These are phyloP conservation scores for Blumeriella jaapii DNA, from an alignment of 2,329 filamentous ascomycete species.

Conservation along the genomic window DNA sequence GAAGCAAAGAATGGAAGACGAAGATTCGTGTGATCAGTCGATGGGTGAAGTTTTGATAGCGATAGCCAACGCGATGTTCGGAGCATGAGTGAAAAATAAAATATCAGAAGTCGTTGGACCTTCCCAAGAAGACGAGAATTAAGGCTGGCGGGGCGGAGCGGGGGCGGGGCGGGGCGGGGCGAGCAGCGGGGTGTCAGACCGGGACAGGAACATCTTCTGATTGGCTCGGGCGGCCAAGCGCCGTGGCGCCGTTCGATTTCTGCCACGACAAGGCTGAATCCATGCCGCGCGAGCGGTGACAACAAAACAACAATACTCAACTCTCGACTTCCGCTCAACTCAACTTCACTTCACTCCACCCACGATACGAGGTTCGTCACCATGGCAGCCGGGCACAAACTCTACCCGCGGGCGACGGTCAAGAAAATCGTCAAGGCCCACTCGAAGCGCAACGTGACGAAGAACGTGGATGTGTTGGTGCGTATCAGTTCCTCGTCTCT, in stretches of 20 bases:
- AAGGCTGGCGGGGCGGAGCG: not conserved
- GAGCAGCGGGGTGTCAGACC: no score
- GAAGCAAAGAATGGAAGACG: constrained; percentile 1
- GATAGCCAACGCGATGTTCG: constrained; percentile 2
- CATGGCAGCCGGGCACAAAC: constrained; percentile 45
- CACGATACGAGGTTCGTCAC: no score
- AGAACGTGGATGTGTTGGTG: constrained; percentile 78
- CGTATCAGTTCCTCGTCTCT: no score
- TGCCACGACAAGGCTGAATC: constrained; percentile 1
- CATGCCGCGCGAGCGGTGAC: not conserved
- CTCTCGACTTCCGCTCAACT: not conserved
- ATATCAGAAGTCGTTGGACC: not conserved
- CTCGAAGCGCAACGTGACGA: constrained; percentile 66
- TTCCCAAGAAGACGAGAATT: no score
- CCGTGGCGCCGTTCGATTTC: no score
- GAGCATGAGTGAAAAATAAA: constrained; percentile 5
- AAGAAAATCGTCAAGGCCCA: constrained; percentile 89
- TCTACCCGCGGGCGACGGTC: constrained; percentile 73
- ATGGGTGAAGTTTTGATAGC: not conserved
- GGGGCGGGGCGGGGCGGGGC: not conserved
- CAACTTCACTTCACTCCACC: no score
- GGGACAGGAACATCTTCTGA: no score
- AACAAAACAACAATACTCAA: not conserved
- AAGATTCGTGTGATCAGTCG: constrained; percentile 1
- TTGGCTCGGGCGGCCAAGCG: no score